These are phyloP conservation scores for Moelleriella libera DNA, from an alignment of 2,329 filamentous ascomycete genomes.

Conservation along the genomic window DNA sequence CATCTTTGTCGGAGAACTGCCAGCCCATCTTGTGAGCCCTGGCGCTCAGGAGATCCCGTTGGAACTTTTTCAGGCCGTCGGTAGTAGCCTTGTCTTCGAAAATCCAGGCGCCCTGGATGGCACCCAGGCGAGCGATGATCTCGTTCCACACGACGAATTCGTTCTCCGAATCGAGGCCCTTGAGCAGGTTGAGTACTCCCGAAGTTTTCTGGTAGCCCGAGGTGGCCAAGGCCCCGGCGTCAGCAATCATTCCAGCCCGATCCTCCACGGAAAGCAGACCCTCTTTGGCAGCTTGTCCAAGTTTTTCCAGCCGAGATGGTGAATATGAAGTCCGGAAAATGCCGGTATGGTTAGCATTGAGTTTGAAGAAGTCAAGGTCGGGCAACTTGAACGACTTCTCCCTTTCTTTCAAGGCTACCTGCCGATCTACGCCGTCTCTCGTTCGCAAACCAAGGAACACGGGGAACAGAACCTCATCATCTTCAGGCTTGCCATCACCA, in stretches of 20 bases:
- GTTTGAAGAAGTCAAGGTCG: slow-evolving; percentile 81
- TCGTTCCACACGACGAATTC: slow-evolving; percentile 96
- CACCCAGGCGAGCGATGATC: slow-evolving; percentile 62
- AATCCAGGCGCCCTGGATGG: slow-evolving; percentile 76
- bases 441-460: slow-evolving; percentile 79
- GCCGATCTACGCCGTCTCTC: slow-evolving; percentile 66
- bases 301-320: slow-evolving; percentile 70
- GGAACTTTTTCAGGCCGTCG: slow-evolving; percentile 71
- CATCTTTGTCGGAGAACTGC: slow-evolving; percentile 72
- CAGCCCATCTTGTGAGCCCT: slow-evolving; percentile 83
- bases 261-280: slow-evolving; percentile 71
- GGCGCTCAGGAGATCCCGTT: slow-evolving; percentile 59
- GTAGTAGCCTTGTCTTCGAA: slow-evolving; percentile 56
- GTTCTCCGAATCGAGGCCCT: slow-evolving; percentile 68
- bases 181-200: slow-evolving; percentile 69
- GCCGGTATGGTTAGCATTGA: slow-evolving; percentile 88
- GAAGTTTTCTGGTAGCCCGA: slow-evolving; percentile 93
- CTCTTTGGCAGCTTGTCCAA: slow-evolving; percentile 68
- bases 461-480: slow-evolving; percentile 77
- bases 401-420: slow-evolving; percentile 26
- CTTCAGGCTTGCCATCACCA: slow-evolving; percentile 83
- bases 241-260: slow-evolving; percentile 85
- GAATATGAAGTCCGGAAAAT: slow-evolving; percentile 85
- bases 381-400: slow-evolving; percentile 67
- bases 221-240: slow-evolving; percentile 76